Evolutionary conservation across 1,284 basidiomycete genomes (phyloP), one percentile per base, ranked within the genome.

Genomic region (Boletus smithii): DNA sequence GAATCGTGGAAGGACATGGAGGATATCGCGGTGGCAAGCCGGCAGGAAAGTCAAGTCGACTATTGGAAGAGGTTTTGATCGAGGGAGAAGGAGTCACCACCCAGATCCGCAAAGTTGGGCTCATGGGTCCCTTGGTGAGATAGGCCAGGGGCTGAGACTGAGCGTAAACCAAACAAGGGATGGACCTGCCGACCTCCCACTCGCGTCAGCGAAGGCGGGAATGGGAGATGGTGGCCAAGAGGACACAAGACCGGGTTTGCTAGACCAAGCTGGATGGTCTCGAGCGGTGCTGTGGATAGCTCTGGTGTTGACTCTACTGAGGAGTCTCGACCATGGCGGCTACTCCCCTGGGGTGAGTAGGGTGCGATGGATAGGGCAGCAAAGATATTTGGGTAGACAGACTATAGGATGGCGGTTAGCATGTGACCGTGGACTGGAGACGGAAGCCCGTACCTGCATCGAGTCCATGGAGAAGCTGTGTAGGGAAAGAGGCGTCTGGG

Each of bases 291-390:
- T 34, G 69, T 65, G 6, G 63, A 48, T 6, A 72, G 55, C 55
- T 79, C 77, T 17, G 80, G 80, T 2, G 78, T 76, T 31, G 83
- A 83, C 55, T 81, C 78, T 37, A 67, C 63, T 11, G 81, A 77
- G 1, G 76, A 75, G 53, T 76, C 71, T 17, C 69, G 68, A 44
- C 63, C 59, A 51, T 71, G 69, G 42, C 65, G 68, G 51, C 69
- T 68, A 43, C 72, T 73, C 39, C 13, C 38, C 16, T 68, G 65
- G 29, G 77, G 78, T 18, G 77, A 77, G 53, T 72, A 67, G 22
- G 78, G 77, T 9, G 73, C 69, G 44, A 80, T 70, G 38, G 78
- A 73, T n/a, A 81, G 68, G 17, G 72, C 72, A 43, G 75, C 73
- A 55, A 80, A 73, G 48, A 75, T 67, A 39, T 70, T 63, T 20